Percentiles rank a stretch among this genome's conserved stretches.
phyloP scores from a whole-genome alignment of 208 protist species.

The Acanthamoeba sp. region DNA sequence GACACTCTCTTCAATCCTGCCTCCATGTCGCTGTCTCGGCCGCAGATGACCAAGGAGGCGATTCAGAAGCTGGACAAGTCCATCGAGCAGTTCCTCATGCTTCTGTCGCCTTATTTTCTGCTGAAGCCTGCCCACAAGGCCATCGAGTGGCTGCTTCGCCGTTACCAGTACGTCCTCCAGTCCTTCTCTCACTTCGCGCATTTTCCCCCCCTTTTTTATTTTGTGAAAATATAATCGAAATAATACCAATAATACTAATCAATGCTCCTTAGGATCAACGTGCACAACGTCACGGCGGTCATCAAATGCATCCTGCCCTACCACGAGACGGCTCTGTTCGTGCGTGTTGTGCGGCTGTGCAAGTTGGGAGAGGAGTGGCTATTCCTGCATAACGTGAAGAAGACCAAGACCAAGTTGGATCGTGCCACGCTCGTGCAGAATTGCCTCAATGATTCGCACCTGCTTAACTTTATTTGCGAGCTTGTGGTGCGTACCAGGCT shows the following conservation, averaged over 20 bases:
- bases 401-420: slow-evolving; percentile 39
- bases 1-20: slow-evolving; percentile 63
- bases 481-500: slow-evolving; percentile 63
- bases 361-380: slow-evolving; percentile 75
- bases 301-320: slow-evolving; percentile 83
- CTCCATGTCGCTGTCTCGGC: not conserved
- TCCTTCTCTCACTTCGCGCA: not conserved
- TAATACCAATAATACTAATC: no score
- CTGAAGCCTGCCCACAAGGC: slow-evolving; percentile 79
- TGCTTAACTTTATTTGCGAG: slow-evolving; percentile 79
- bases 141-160: slow-evolving; percentile 83
- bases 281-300: slow-evolving; percentile 77
- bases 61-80: slow-evolving; percentile 77
- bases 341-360: slow-evolving; percentile 77
- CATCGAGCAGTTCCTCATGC: slow-evolving; percentile 74
- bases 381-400: slow-evolving; percentile 77
- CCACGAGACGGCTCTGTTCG: slow-evolving; percentile 82
- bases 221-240: not conserved
- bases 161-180: slow-evolving; percentile 53
- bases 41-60: slow-evolving; percentile 74
- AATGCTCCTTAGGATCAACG: slow-evolving; percentile 42
- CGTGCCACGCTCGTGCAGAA: slow-evolving; percentile 70
- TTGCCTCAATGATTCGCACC: slow-evolving; percentile 55
- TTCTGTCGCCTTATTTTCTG: slow-evolving; percentile 81
- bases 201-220: not conserved